Conservation (phyloP, 2,329 filamentous ascomycete species). For the Myriosclerotinia duriaeana region DNA sequence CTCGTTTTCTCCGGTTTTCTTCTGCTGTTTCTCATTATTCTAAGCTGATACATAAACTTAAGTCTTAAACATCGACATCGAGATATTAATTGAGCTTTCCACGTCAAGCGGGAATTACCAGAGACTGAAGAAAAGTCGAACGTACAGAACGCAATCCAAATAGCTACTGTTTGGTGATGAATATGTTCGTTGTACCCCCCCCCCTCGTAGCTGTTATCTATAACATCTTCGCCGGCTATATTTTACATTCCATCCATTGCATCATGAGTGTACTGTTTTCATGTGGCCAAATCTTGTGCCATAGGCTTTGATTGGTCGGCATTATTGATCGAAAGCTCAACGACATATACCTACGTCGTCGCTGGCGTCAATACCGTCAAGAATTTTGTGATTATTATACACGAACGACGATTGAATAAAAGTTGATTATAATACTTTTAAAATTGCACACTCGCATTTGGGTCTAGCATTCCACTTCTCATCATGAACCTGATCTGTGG, state of each 20-base stretch:
- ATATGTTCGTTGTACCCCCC: background rate
- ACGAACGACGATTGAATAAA: background rate
- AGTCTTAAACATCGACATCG: background rate
- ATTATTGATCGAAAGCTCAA: background rate
- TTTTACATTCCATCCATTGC: background rate
- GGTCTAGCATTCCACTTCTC: background rate
- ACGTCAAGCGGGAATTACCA: background rate
- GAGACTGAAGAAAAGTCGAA: background rate
- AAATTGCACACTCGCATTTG: background rate
- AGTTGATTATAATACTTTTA: background rate
- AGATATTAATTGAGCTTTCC: background rate
- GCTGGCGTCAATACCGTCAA: background rate
- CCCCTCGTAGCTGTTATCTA: background rate
- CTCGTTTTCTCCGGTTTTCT: background rate
- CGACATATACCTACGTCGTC: background rate
- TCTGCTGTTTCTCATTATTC: background rate
- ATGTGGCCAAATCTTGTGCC: background rate
- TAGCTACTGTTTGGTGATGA: background rate
- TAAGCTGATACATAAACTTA: slow-evolving; percentile 12
- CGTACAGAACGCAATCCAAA: background rate
- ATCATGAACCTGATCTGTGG: background rate
- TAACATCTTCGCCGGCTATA: background rate
- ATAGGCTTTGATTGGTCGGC: background rate
- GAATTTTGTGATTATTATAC: background rate
- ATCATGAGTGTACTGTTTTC: background rate